phyloP scores from a whole-genome alignment of 1,284 basidiomycete genomes.

The Phylloporus gajari region DNA sequence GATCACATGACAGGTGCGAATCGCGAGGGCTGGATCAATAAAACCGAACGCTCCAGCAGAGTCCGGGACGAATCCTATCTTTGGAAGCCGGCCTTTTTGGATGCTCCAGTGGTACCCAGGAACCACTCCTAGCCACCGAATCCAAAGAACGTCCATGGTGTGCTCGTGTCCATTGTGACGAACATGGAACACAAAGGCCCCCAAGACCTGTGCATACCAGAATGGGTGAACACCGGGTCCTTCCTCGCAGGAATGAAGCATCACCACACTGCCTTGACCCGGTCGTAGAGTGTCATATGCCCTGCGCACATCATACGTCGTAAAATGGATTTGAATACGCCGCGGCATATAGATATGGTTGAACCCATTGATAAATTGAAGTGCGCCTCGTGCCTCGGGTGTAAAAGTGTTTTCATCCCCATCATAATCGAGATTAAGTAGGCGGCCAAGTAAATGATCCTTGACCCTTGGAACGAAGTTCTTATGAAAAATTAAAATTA shows the following conservation, averaged over 20 bases:
- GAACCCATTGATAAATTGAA: slow-evolving; percentile 11
- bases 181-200: not conserved
- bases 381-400: not conserved
- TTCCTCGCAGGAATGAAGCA: slow-evolving; percentile 24
- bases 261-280: slow-evolving; percentile 14
- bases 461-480: slow-evolving; percentile 12
- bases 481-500: not conserved
- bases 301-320: slow-evolving; percentile 31
- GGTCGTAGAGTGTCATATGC: slow-evolving; percentile 39
- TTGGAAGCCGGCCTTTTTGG: not conserved
- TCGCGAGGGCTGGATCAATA: slow-evolving; percentile 9
- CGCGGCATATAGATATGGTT: slow-evolving; percentile 1
- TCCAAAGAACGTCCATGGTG: slow-evolving; percentile 21
- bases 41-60: slow-evolving; percentile 7
- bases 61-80: not conserved
- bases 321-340: slow-evolving; percentile 40
- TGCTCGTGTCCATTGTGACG: not conserved
- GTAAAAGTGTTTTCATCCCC: slow-evolving; percentile 10
- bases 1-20: slow-evolving; percentile 10
- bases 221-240: slow-evolving; percentile 27
- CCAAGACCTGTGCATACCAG: slow-evolving; percentile 38
- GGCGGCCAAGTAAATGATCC: not conserved
- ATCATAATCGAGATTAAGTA: slow-evolving; percentile 1
- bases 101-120: slow-evolving; percentile 1
- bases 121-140: slow-evolving; percentile 16